A percentile compares a stretch with the other conserved stretches of the same genome.
phyloP scores from a whole-genome alignment of 2,329 filamentous ascomycete genomes.

The Phialophora expanda region DNA sequence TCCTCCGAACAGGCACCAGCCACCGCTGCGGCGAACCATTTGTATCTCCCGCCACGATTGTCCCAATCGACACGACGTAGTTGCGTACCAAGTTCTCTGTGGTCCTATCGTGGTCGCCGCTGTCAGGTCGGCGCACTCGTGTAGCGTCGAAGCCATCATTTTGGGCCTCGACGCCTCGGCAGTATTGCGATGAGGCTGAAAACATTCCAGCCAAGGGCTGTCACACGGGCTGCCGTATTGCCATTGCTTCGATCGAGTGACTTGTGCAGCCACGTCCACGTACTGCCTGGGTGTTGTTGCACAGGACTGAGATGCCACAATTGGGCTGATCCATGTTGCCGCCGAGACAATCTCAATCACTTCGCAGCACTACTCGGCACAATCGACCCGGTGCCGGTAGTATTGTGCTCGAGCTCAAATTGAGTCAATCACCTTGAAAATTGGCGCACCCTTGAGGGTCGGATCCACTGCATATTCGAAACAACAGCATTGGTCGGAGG shows the following conservation, averaged over 20 bases:
- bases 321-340: neutral
- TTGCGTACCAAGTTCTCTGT: neutral
- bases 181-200: constrained; percentile 11
- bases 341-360: neutral
- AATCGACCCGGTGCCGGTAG: neutral
- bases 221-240: constrained; percentile 1
- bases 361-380: neutral
- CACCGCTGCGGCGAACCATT: constrained; percentile 17
- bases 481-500: neutral
- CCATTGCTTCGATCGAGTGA: neutral
- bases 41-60: neutral
- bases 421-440: neutral
- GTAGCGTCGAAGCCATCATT: neutral
- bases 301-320: neutral
- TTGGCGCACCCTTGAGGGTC: neutral
- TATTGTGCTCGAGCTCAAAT: neutral
- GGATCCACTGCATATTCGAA: neutral
- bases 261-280: neutral
- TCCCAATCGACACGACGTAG: neutral
- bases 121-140: constrained; percentile 4
- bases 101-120: neutral
- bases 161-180: constrained; percentile 10
- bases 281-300: neutral
- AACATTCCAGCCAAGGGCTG: neutral
- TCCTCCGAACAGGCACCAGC: constrained; percentile 18